Conservation (phyloP, 805 yeast genomes). For the Metschnikowia anglica region DNA sequence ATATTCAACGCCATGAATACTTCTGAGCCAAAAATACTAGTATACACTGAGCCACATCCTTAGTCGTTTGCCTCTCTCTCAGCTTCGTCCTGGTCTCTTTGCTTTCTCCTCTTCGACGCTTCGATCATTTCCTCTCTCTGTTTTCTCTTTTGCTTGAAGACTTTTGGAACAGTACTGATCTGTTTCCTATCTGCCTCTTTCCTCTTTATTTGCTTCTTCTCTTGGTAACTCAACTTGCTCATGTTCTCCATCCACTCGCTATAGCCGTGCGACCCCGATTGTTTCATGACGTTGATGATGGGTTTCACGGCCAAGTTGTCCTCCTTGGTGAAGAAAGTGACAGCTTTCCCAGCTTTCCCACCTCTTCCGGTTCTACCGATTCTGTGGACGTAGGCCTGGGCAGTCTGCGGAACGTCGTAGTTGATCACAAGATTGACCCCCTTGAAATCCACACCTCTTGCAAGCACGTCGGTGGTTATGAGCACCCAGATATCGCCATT, state of each 20-base stretch:
- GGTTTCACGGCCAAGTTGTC: constrained; percentile 75
- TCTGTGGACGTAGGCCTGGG: constrained; percentile 95
- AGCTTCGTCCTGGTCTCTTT: constrained; percentile 7
- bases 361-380: constrained; percentile 99
- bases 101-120: constrained; percentile 66
- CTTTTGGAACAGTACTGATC: constrained; percentile 81
- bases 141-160: constrained; percentile 61
- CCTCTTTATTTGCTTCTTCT: constrained; percentile 59
- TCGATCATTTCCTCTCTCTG: constrained; percentile 69
- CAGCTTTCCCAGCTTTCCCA: constrained; percentile 80
- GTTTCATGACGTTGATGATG: constrained; percentile 91
- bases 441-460: constrained; percentile 96
- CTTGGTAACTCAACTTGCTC: constrained; percentile 60
- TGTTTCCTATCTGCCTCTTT: constrained; percentile 63
- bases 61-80: background rate
- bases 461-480: constrained; percentile 92
- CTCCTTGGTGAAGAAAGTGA: constrained; percentile 91
- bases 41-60: background rate
- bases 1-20: constrained; percentile 2
- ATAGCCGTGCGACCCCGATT: constrained; percentile 72
- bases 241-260: constrained; percentile 81
- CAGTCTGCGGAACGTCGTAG: constrained; percentile 92
- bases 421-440: constrained; percentile 93
- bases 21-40: too few relatives aligned
- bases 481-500: constrained; percentile 94